Percentiles rank a stretch among this genome's conserved stretches.
Evolutionary conservation across 192 early-diverging fungal genomes (phyloP).

Genomic region (Backusella luteola): DNA sequence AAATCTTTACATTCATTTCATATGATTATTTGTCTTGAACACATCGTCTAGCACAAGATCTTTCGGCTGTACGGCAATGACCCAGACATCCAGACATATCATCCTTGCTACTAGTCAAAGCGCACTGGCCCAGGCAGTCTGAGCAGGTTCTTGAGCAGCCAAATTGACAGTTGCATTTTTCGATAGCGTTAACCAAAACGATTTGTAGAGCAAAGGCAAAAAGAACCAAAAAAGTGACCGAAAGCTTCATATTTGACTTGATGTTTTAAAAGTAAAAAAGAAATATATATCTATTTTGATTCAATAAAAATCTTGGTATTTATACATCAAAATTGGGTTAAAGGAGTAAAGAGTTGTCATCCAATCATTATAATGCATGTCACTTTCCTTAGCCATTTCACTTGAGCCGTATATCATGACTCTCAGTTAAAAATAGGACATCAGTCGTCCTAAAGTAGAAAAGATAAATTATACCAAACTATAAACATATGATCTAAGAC

Average conservation of each 20-base stretch:
- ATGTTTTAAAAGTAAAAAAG: background rate
- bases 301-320: background rate
- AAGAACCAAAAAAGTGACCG: background rate
- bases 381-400: background rate
- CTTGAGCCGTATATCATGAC: background rate
- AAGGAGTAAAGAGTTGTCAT: background rate
- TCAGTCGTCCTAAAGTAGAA: background rate
- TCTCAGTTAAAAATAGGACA: background rate
- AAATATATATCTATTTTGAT: too few species aligned
- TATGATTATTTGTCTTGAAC: background rate
- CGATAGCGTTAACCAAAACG: background rate
- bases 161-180: background rate
- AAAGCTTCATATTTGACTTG: background rate
- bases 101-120: background rate
- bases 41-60: background rate
- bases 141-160: background rate
- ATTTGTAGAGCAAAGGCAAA: background rate
- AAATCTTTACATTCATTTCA: background rate
- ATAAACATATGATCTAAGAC: background rate
- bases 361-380: background rate
- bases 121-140: background rate
- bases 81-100: background rate
- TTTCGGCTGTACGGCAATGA: background rate
- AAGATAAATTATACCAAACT: background rate
- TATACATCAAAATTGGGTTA: background rate